These are phyloP conservation scores for Logfia minima DNA, from an alignment of 129 eudicot species.

Conservation along the genomic window DNA sequence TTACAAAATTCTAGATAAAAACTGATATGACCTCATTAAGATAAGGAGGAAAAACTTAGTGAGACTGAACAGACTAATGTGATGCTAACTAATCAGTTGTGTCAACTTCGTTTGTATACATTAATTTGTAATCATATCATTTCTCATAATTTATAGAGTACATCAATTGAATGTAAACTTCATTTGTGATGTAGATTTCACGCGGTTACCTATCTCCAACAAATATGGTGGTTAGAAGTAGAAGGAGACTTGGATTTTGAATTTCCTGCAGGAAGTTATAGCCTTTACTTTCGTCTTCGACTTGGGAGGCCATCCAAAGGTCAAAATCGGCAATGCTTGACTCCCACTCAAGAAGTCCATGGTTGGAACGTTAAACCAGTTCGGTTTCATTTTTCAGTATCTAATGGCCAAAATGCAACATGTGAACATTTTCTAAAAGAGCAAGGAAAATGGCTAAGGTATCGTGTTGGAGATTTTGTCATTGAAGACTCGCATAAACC, in stretches of 20 bases:
- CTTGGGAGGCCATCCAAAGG: slow-evolving; percentile 49
- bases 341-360: slow-evolving; percentile 42
- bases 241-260: slow-evolving; percentile 74
- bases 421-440: slow-evolving; percentile 45
- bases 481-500: slow-evolving; percentile 37
- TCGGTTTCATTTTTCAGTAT: slow-evolving; percentile 51
- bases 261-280: slow-evolving; percentile 65
- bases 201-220: slow-evolving; percentile 74
- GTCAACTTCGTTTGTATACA: not conserved
- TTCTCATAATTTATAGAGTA: no score
- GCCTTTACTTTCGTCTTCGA: slow-evolving; percentile 68
- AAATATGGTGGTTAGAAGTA: slow-evolving; percentile 91
- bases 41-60: not conserved
- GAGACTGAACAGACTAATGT: no score
- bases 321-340: slow-evolving; percentile 13
- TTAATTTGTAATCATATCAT: no score
- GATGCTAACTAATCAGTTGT: not conserved
- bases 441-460: slow-evolving; percentile 47
- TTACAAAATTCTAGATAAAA: no score
- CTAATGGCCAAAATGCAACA: slow-evolving; percentile 40
- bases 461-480: slow-evolving; percentile 71
- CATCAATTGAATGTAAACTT: not conserved
- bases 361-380: slow-evolving; percentile 80
- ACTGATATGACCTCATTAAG: no score
- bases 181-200: slow-evolving; percentile 45